Evolutionary conservation across 768 basidiomycete species (phyloP).

Genomic region (Rhodotorula sphaerocarpa): DNA sequence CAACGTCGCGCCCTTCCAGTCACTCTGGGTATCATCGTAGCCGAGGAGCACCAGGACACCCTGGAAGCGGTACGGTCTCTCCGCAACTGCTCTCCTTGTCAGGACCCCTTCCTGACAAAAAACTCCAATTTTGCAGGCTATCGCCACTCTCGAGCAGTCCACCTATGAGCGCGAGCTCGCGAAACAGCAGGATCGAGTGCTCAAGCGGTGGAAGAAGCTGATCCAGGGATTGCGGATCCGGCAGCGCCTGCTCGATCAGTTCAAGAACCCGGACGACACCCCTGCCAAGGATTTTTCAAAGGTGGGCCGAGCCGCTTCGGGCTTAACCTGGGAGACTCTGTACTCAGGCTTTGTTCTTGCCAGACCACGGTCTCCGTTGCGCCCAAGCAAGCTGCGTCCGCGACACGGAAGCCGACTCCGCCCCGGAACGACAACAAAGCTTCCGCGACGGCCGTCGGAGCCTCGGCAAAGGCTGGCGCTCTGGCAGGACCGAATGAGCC

Average conservation of each 20-base stretch:
- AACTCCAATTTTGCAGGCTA: conserved; percentile 54
- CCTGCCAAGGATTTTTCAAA: background rate
- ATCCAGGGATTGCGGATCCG: conserved; percentile 81
- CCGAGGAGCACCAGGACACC: conserved; percentile 64
- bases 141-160: conserved; percentile 67
- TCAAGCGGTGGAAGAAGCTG: conserved; percentile 81
- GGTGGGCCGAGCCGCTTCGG: background rate
- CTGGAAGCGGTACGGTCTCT: conserved; percentile 58
- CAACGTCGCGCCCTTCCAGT: conserved; percentile 80
- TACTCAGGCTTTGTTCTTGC: too few relatives aligned
- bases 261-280: conserved; percentile 14
- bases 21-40: conserved; percentile 76
- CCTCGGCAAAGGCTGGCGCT: too few relatives aligned
- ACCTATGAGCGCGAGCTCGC: conserved; percentile 65
- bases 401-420: too few relatives aligned
- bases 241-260: conserved; percentile 45
- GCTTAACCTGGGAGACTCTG: background rate
- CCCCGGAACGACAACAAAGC: too few relatives aligned
- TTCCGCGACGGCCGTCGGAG: too few relatives aligned
- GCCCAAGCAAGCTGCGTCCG: background rate
- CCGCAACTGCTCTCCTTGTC: background rate
- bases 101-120: background rate
- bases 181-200: conserved; percentile 67
- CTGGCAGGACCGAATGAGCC: background rate
- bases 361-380: background rate